Base-by-base conservation (phyloP, 768 basidiomycete species). In the Boletus vermiculosoides region DNA sequence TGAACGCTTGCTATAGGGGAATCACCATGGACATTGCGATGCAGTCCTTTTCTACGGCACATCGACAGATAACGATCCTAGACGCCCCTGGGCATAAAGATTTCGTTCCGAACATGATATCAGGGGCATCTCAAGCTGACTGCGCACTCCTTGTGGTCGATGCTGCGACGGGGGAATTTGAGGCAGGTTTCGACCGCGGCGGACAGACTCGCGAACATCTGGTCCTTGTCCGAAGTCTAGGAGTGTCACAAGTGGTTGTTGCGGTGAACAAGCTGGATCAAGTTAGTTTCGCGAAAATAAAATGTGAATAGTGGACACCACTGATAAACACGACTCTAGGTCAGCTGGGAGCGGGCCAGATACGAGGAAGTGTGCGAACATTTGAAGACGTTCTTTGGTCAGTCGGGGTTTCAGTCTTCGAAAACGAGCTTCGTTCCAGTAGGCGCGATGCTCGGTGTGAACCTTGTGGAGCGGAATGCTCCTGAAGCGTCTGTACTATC, bases 61-160 rank as follows among this genome's bases (percentile, higher is more conserved):
- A 87, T 60, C 82, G 90, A 49, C 82, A 85, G 60, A 86, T 98
- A 62, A 97, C 94, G 2, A 83, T 99, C n/a, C 82, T 99, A 31
- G 97, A 99, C 65, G 96, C 96, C 0, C 97, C 97, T 0, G 97
- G 97, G 0, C 97, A 99, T 73, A 89, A 87, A 62, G 97, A 99
- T 67, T 98, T 98, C 65, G 90, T 99, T 60, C 97, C 97, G 1
- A 98, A 98, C 69, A 98, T 98, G 96, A 99, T 99, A 51, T 98
- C 95, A 0, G 97, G 97, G 1, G 96, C 97, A 8, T 87, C 95
- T 2, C 97, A 98, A 72, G 97, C 96, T 0, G 97, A 98, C 63
- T 92, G 92, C 46, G 94, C 97, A 0, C 73, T 98, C 9, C 84
- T 98, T 22, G 95, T 98, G 4, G 86, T 99, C 28, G 97, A 97